phyloP scores from a whole-genome alignment of 257 asterid species.

The Apocynum venetum region DNA sequence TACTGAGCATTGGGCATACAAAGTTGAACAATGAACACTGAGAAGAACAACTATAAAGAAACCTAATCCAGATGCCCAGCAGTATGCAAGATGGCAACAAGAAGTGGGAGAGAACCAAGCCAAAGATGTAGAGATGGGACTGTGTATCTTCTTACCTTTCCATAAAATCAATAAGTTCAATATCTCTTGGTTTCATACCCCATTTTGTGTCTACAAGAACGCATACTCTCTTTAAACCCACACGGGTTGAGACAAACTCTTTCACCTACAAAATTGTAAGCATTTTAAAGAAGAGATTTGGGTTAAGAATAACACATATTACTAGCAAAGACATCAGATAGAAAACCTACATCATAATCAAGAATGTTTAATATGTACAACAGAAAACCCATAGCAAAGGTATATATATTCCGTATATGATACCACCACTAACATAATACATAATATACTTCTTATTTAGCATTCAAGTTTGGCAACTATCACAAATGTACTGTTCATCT shows the following conservation, averaged over 20 bases:
- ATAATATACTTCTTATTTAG: neutral
- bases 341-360: neutral
- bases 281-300: conserved; percentile 5
- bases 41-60: neutral
- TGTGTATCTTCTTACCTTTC: conserved; percentile 57
- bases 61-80: neutral
- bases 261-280: conserved; percentile 63
- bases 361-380: conserved; percentile 10
- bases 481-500: neutral
- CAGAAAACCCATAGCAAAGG: neutral
- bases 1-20: neutral
- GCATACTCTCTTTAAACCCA: conserved; percentile 75
- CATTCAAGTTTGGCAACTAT: neutral
- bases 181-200: conserved; percentile 98
- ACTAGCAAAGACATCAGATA: neutral
- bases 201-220: conserved; percentile 94
- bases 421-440: neutral
- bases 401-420: neutral
- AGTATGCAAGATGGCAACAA: neutral
- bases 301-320: neutral
- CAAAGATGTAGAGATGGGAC: neutral
- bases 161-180: conserved; percentile 83
- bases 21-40: neutral
- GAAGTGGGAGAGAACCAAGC: neutral
- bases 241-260: conserved; percentile 87